Conservation (phyloP, 2,329 filamentous ascomycete genomes). For the Endocalyx cinctus region DNA sequence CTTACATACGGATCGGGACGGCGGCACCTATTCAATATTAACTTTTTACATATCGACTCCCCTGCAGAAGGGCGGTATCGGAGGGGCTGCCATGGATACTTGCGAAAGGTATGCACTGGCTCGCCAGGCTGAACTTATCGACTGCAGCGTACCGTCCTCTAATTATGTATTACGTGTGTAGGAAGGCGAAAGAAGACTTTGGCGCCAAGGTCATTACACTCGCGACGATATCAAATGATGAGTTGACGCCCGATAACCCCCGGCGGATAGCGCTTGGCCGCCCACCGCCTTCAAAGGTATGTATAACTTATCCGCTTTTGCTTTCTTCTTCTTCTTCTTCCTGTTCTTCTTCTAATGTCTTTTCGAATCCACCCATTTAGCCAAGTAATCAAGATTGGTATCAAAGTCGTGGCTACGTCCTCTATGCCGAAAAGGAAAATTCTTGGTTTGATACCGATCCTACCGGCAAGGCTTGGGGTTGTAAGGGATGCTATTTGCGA, state of each 20-base stretch:
- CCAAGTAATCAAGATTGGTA: constrained; percentile 23
- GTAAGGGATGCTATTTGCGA: constrained; percentile 7
- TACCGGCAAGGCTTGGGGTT: constrained; percentile 15
- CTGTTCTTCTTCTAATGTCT: background rate
- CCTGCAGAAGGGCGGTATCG: constrained; percentile 18
- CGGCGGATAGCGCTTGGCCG: constrained; percentile 15
- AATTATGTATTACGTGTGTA: constrained; percentile 1
- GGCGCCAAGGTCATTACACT: constrained; percentile 18
- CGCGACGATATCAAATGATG: constrained; percentile 18
- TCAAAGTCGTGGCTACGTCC: constrained; percentile 15
- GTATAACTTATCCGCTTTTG: background rate
- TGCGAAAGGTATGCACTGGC: constrained; percentile 14
- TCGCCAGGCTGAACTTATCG: background rate
- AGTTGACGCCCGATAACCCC: constrained; percentile 11
- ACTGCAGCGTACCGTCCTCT: background rate
- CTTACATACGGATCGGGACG: constrained; percentile 10
- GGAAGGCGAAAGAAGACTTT: constrained; percentile 18
- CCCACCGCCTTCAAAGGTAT: constrained; percentile 12
- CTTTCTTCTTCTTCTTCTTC: too few relatives aligned
- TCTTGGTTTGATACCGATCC: constrained; percentile 17
- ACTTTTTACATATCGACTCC: constrained; percentile 21
- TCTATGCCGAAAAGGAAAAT: constrained; percentile 10
- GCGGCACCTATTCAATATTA: constrained; percentile 17
- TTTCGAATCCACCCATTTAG: constrained; percentile 7
- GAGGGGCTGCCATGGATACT: constrained; percentile 13